These are phyloP conservation scores for Pseudogymnoascus sp. DNA, from an alignment of 2,329 filamentous ascomycete genomes.

Conservation along the genomic window DNA sequence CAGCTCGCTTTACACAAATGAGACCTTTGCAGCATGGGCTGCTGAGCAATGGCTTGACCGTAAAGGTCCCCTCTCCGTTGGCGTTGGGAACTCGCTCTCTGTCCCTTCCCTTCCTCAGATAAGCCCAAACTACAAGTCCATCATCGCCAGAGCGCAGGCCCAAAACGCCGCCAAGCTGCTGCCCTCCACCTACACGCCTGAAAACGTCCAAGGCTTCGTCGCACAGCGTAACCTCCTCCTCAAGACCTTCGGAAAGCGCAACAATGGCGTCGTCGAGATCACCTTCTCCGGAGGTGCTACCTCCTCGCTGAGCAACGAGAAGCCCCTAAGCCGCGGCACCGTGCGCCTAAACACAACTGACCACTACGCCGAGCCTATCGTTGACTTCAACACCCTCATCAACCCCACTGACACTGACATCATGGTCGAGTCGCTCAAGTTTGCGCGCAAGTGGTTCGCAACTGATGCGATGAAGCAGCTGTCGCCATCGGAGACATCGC, in stretches of 20 bases:
- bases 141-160: constrained; percentile 21
- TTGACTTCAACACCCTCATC: constrained; percentile 30
- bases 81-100: constrained; percentile 22
- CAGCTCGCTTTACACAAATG: constrained; percentile 22
- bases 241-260: constrained; percentile 15
- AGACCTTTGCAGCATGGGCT: constrained; percentile 29
- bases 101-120: constrained; percentile 26
- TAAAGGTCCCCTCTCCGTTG: constrained; percentile 33
- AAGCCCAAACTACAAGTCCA: constrained; percentile 19
- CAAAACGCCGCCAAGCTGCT: constrained; percentile 22
- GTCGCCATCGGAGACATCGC: constrained; percentile 25
- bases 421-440: constrained; percentile 23
- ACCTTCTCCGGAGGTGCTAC: constrained; percentile 24
- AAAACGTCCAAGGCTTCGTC: constrained; percentile 17
- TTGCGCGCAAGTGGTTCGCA: constrained; percentile 22
- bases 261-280: constrained; percentile 28
- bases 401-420: constrained; percentile 34
- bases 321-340: constrained; percentile 31
- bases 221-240: constrained; percentile 22
- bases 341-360: constrained; percentile 25
- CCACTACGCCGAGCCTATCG: constrained; percentile 23
- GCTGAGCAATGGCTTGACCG: constrained; percentile 26
- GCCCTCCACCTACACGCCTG: constrained; percentile 12
- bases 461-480: constrained; percentile 23
- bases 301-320: constrained; percentile 25